Conservation (phyloP, 257 asterid genomes). For the Thymus quinquecostatus region DNA sequence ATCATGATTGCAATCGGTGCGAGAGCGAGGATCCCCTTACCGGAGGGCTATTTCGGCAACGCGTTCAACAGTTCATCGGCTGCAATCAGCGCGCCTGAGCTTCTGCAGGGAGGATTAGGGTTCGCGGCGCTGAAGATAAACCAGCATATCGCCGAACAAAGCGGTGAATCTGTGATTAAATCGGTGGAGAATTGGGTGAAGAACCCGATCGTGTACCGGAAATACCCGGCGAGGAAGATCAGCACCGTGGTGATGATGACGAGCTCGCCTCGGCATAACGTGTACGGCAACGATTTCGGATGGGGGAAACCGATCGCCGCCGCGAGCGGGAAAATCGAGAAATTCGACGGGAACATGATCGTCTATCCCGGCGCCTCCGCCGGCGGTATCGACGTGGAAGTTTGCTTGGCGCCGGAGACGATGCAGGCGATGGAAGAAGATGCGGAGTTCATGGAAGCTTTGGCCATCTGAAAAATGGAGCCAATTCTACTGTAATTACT, state of each 20-base stretch:
- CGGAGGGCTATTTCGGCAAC: conserved; percentile 31
- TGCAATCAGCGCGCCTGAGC: neutral
- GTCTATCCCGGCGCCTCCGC: conserved; percentile 13
- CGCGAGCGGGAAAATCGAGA: conserved; percentile 20
- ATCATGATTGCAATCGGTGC: neutral
- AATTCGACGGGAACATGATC: neutral
- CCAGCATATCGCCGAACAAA: conserved; percentile 27
- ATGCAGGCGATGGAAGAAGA: conserved; percentile 46
- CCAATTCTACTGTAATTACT: too few species aligned
- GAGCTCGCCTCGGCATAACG: conserved; percentile 56
- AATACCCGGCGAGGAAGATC: neutral
- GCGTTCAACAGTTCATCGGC: neutral
- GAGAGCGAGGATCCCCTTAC: conserved; percentile 31
- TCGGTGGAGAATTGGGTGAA: conserved; percentile 35
- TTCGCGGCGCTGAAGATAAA: conserved; percentile 36
- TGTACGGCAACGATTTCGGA: conserved; percentile 67
- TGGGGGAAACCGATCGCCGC: conserved; percentile 59
- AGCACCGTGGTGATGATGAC: conserved; percentile 15
- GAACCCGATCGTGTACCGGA: conserved; percentile 24
- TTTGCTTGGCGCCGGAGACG: conserved; percentile 44
- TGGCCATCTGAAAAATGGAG: neutral
- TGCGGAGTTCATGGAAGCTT: conserved; percentile 44
- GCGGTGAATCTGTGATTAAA: conserved; percentile 13
- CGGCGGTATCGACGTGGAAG: conserved; percentile 58
- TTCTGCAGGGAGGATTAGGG: conserved; percentile 36